phyloP scores from a whole-genome alignment of 1,284 basidiomycete genomes.

The Cerrena zonata region DNA sequence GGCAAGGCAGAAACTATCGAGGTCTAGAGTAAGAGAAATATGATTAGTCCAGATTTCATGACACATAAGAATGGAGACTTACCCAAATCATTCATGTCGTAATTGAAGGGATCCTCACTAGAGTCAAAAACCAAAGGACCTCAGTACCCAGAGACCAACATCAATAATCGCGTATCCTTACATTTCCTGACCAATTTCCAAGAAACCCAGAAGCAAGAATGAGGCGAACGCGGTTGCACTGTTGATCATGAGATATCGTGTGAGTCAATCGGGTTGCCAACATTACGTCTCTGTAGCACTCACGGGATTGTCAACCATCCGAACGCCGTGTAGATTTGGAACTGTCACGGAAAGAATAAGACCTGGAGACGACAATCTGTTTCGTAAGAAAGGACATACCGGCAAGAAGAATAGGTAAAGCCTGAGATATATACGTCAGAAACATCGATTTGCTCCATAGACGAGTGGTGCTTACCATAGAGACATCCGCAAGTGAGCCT shows the following conservation, averaged over 20 bases:
- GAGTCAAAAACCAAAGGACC: constrained; percentile 2
- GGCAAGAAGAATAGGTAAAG: constrained; percentile 64
- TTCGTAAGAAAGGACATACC: constrained; percentile 28
- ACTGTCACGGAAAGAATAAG: constrained; percentile 26
- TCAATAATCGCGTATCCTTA: constrained; percentile 24
- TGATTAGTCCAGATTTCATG: background rate
- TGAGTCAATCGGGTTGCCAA: background rate
- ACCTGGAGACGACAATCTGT: background rate
- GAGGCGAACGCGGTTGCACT: constrained; percentile 53
- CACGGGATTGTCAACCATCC: constrained; percentile 51
- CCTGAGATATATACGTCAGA: constrained; percentile 27
- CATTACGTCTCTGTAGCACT: constrained; percentile 9
- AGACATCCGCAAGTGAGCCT: constrained; percentile 60
- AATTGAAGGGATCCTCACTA: constrained; percentile 67
- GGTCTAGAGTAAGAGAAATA: constrained; percentile 33
- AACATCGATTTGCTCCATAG: background rate
- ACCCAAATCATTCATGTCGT: constrained; percentile 64
- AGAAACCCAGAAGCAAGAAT: constrained; percentile 61
- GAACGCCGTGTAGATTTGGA: constrained; percentile 54
- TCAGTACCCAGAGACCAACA: constrained; percentile 1
- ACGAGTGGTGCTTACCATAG: constrained; percentile 40
- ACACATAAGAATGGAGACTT: constrained; percentile 14
- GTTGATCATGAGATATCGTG: background rate
- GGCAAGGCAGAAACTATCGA: constrained; percentile 58
- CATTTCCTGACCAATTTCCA: constrained; percentile 69